Percentiles rank a stretch among this genome's conserved stretches.
These are phyloP conservation scores for Pouteria glomerata DNA, from an alignment of 148 eudicot species.

Conservation along the genomic window DNA sequence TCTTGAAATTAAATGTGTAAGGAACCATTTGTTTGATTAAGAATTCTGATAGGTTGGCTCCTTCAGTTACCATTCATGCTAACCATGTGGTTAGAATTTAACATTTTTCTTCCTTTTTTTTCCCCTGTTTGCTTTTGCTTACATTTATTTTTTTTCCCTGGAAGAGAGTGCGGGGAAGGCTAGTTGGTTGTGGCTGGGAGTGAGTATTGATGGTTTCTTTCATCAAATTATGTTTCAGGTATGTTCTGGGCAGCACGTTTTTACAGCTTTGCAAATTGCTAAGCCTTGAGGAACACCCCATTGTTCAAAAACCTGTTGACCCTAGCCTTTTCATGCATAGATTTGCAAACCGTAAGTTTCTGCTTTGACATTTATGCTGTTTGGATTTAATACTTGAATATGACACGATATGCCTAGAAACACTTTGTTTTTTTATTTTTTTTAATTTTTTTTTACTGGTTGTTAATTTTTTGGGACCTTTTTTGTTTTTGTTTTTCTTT, in stretches of 20 bases:
- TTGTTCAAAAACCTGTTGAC: constrained; percentile 83
- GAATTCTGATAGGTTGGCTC: background rate
- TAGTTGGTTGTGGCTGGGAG: too few species aligned
- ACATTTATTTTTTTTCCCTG: background rate
- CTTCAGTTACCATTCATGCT: background rate
- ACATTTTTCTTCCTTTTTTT: background rate
- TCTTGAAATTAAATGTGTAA: constrained; percentile 68
- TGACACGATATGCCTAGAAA: constrained; percentile 25
- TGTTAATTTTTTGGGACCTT: background rate
- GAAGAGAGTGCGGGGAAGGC: too few species aligned
- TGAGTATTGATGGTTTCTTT: constrained; percentile 4
- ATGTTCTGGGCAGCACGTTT: constrained; percentile 84
- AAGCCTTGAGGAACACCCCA: constrained; percentile 64
- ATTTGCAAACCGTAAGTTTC: constrained; percentile 41
- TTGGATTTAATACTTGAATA: background rate
- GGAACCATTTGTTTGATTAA: constrained; percentile 22
- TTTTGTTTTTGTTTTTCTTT: too few species aligned
- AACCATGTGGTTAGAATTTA: background rate
- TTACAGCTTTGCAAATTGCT: constrained; percentile 82
- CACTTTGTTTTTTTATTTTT: too few species aligned
- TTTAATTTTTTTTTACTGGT: background rate
- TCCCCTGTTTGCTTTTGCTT: background rate
- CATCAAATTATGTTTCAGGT: constrained; percentile 41
- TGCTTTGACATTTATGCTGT: background rate
- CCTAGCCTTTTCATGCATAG: constrained; percentile 92